Evolutionary conservation across 306 rosid species (phyloP).

Genomic region (Inga oerstediana): DNA sequence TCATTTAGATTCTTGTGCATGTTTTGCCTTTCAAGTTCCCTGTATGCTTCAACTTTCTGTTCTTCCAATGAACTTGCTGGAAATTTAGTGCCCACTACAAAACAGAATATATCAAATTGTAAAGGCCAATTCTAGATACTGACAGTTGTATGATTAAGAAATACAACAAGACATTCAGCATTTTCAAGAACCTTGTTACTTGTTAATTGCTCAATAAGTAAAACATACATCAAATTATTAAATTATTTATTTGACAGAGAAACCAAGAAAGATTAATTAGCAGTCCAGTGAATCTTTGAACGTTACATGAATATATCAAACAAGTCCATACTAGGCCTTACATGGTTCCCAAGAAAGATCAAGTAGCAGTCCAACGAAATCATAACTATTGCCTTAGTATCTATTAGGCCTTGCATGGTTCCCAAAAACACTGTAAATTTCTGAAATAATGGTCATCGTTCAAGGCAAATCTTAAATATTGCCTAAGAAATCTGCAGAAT

Average conservation of each 20-base stretch:
- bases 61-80: slow-evolving; percentile 62
- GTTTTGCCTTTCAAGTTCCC: slow-evolving; percentile 64
- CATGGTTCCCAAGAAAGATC: slow-evolving; percentile 3
- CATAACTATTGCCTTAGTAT: neutral
- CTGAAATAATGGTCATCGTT: too few relatives aligned
- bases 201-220: neutral
- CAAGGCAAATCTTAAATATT: neutral
- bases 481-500: slow-evolving; percentile 12
- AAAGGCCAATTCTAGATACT: slow-evolving; percentile 24
- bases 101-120: slow-evolving; percentile 13
- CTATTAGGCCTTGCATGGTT: neutral
- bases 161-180: slow-evolving; percentile 11
- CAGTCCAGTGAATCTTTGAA: neutral
- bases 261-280: slow-evolving; percentile 18
- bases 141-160: slow-evolving; percentile 9
- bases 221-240: too few relatives aligned
- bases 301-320: neutral
- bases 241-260: neutral
- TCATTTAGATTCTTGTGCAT: slow-evolving; percentile 68
- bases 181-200: neutral
- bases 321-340: too few relatives aligned
- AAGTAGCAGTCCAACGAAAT: slow-evolving; percentile 1
- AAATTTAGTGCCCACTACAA: slow-evolving; percentile 75
- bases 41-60: slow-evolving; percentile 61
- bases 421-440: neutral